Percentiles rank a stretch among this genome's conserved stretches.
These are phyloP conservation scores for Annulohypoxylon moriforme DNA, from an alignment of 495 filamentous ascomycete species.

Conservation along the genomic window DNA sequence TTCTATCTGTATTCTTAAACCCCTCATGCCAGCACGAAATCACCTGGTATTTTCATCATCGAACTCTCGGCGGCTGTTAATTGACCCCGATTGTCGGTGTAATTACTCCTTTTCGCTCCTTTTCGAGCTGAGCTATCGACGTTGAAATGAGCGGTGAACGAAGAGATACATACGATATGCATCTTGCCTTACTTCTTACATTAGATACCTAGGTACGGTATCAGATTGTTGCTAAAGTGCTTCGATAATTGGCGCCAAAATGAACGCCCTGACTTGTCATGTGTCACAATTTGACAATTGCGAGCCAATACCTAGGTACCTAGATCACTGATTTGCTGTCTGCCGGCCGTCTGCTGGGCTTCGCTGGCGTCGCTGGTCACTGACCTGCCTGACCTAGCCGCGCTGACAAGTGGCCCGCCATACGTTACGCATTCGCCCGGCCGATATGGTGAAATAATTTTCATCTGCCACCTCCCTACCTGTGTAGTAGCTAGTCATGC, in stretches of 20 bases:
- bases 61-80: slow-evolving; percentile 18
- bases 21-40: slow-evolving; percentile 34
- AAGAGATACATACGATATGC: slow-evolving; percentile 16
- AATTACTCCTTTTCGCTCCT: slow-evolving; percentile 32
- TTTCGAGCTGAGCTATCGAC: slow-evolving; percentile 17
- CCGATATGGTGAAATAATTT: slow-evolving; percentile 14
- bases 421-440: slow-evolving; percentile 26
- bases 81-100: slow-evolving; percentile 31
- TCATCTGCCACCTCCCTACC: slow-evolving; percentile 14
- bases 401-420: slow-evolving; percentile 30
- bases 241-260: slow-evolving; percentile 41
- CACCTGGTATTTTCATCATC: slow-evolving; percentile 5
- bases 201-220: slow-evolving; percentile 16
- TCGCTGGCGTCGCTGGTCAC: background rate
- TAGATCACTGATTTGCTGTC: slow-evolving; percentile 36
- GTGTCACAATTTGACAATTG: slow-evolving; percentile 34
- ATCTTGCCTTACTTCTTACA: slow-evolving; percentile 8
- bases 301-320: slow-evolving; percentile 16
- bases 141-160: slow-evolving; percentile 35
- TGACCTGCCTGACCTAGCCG: slow-evolving; percentile 5
- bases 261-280: slow-evolving; percentile 32
- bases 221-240: slow-evolving; percentile 9
- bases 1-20: slow-evolving; percentile 30
- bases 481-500: slow-evolving; percentile 25
- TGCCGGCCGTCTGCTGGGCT: background rate